Evolutionary conservation across 352 stramenopile genomes (phyloP), one percentile per base, ranked within the genome.

Genomic region (Phytophthora rubi): DNA sequence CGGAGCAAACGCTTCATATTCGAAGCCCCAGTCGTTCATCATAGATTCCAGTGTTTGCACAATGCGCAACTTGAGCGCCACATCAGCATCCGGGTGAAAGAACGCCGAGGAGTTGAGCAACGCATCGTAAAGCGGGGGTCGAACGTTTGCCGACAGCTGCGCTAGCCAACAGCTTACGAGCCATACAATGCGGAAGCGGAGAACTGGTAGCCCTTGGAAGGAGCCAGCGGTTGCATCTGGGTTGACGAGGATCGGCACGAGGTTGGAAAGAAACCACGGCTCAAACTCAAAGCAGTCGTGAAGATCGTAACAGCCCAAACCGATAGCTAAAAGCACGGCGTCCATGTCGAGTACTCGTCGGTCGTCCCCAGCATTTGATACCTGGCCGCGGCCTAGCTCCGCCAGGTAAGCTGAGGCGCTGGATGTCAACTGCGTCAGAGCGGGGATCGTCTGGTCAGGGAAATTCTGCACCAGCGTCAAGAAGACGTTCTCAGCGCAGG

Each of bases 221-320:
- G 70, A 85, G 21, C 85, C 83, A 16, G 81, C 64, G 7, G 53
- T 42, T 16, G 62, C 16, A 5, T 77, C 53, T 30, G 59, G 56
- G 23, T 73, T 73, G 5, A 86, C 64, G 6, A 97, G 67, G 21
- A 95, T 81, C 33, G 89, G 87, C 52, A 92, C 88, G 12, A 97
- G 76, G 42, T 89, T 85, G 37, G 70, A 57, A 0, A 92, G 72
- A 59, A 95, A 97, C 86, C 88, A 95, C 7, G 85, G 89, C 69
- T 95, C 88, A 70, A 97, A 97, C 18, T 95, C 88, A 48, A 97
- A 95, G 51, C 82, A 86, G 45, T 94, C 85, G 69, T 97, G 88
- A 6, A 97, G 83, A 59, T 95, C 88, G 68, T 95, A 97, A 67
- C 86, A 95, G 16, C 88, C 85, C 10, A 95, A 67, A 2, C 89